Percentiles rank a stretch among this genome's conserved stretches.
phyloP scores from a whole-genome alignment of 495 filamentous ascomycete genomes.

The Xylaria acuta region DNA sequence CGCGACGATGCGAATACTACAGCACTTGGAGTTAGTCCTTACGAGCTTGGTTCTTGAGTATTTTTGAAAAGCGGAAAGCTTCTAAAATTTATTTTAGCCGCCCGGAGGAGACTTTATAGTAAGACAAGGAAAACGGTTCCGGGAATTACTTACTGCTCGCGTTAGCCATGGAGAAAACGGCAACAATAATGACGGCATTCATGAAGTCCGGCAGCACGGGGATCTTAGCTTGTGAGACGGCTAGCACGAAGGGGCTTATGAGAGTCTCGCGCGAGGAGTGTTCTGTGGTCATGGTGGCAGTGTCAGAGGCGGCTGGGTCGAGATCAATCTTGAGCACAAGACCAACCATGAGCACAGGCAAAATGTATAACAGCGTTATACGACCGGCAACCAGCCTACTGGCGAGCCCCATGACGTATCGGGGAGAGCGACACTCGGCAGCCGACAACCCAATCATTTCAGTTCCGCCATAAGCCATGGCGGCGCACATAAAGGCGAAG shows the following conservation, averaged over 20 bases:
- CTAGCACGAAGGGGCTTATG: slow-evolving; percentile 67
- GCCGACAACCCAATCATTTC: slow-evolving; percentile 71
- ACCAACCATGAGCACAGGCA: slow-evolving; percentile 60
- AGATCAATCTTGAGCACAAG: slow-evolving; percentile 47
- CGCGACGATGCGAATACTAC: slow-evolving; percentile 60
- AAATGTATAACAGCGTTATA: slow-evolving; percentile 74
- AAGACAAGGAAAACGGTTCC: too few species aligned
- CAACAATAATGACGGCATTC: slow-evolving; percentile 66
- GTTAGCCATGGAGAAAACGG: slow-evolving; percentile 61
- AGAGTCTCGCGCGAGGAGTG: slow-evolving; percentile 26
- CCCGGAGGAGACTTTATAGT: too few species aligned
- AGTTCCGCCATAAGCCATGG: slow-evolving; percentile 67
- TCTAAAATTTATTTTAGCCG: too few species aligned
- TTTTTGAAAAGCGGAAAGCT: background rate
- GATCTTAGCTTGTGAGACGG: slow-evolving; percentile 63
- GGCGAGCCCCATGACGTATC: slow-evolving; percentile 72
- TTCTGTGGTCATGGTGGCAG: background rate
- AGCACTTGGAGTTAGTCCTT: background rate
- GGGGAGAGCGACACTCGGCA: slow-evolving; percentile 74
- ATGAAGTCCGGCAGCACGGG: slow-evolving; percentile 65
- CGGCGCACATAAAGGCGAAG: slow-evolving; percentile 63
- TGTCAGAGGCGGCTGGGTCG: slow-evolving; percentile 31
- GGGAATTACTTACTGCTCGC: slow-evolving; percentile 47
- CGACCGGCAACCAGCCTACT: slow-evolving; percentile 77
- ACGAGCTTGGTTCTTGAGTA: background rate